Evolutionary conservation across 2,329 filamentous ascomycete genomes (phyloP), one percentile per base, ranked within the genome.

Genomic region (Pochonia chlamydosporia): DNA sequence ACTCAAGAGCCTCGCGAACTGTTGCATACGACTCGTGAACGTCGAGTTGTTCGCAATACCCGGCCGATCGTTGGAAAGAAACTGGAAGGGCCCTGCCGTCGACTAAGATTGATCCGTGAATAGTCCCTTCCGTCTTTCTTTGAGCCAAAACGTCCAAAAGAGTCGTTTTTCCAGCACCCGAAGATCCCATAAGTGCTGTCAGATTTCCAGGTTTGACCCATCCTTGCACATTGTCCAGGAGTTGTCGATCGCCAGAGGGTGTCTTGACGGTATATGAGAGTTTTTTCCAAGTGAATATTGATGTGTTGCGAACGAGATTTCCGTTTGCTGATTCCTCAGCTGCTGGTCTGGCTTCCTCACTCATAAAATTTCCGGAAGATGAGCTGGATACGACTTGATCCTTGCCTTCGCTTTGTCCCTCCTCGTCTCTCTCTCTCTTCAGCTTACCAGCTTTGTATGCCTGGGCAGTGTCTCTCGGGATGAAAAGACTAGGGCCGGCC

Each of bases 81-180:
- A 80, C 74, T 25, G 88, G 85, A 5, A 86, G 75, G 10, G 79
- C 81, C 8, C 77, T 78, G 2, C 87, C 87, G 53, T 92, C 86
- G 14, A 92, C 86, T 50, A 89, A 63, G 72, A 91, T 85, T 44
- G 86, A 82, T 39, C 88, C 88, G 16, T 70, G 71, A 23, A 92
- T 85, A 3, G 85, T 82, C 55, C 88, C 88, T 67, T 88, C 87
- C 1, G 85, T 90, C 49, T 87, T 85, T 56, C 87, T 81, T 51
- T 86, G 87, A 5, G 89, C 89, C 26, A 95, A 75, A 3, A 89
- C 86, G 63, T 95, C 89, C 6, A 95, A 72, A 3, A 95, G 75
- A 0, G 89, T 93, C 0, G 89, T 95, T 66, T 95, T 95, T 44
- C 89, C 89, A 14, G 89, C 89, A 54, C 87, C 88, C 10, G 84